Evolutionary conservation across 805 yeast species (phyloP), one percentile per base, ranked within the genome.

Genomic region (Metschnikowia anglica): DNA sequence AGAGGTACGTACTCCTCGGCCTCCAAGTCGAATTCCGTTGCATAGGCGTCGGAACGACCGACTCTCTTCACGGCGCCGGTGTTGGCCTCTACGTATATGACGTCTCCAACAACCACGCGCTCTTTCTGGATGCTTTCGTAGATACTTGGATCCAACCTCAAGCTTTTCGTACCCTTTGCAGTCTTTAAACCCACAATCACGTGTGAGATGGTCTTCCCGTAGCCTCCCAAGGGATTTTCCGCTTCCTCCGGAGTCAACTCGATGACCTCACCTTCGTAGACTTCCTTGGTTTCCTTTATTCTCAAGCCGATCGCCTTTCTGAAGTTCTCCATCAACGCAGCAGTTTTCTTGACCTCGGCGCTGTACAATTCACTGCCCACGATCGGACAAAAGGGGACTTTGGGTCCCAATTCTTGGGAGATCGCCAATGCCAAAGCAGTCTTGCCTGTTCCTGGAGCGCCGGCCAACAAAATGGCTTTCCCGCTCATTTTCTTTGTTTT

Each of bases 1-100:
- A 95, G 76, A 32, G 99, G 97, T 17, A 93, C 98, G 65, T 93
- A 93, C 68, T 93, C 98, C 68, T 95, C 97, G 20, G 98, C 97
- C 74, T 93, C 98, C 47, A 95, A 78, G 66, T 93, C 99, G 57
- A 90, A 93, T 69, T 93, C 99, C 8, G 99, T 89, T 18, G 99
- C 97, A 59, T 89, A 89, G 0, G 97, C 97, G 65, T 93, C 98
- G n/a, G 96, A 86, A 64, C 99, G 80, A 40, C 99, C 99, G 19
- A 93, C 96, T 59, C 98, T 77, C 60, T 91, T 91, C 30, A 93
- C 97, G 17, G 96, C 88, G 31, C 99, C 99, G 12, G 97, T 91
- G 60, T 95, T 91, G 46, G 97, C 87, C 69, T 93, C 99, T 52
- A 93, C 88, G 62, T 95, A 91, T 50, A 93, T 89, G 39, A 93